phyloP scores from a whole-genome alignment of 495 filamentous ascomycete genomes.

The Talaromyces trachyspermus region DNA sequence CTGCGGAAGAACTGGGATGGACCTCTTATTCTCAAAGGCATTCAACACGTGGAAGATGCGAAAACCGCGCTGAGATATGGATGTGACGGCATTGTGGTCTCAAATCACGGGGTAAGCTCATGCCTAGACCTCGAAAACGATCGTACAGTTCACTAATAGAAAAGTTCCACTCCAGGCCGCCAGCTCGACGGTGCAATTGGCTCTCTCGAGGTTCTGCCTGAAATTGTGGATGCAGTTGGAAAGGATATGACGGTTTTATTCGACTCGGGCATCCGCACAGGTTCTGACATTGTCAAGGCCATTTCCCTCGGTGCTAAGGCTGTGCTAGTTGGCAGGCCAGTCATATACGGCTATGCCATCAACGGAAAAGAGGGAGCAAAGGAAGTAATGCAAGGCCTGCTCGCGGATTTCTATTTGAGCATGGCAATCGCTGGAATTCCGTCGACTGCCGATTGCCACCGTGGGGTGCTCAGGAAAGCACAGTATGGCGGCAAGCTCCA shows the following conservation, averaged over 20 bases:
- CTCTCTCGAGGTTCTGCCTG: constrained; percentile 55
- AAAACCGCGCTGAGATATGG: constrained; percentile 38
- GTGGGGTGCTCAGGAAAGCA: constrained; percentile 41
- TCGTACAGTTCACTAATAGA: neutral
- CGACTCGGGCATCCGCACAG: constrained; percentile 56
- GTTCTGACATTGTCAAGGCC: constrained; percentile 70
- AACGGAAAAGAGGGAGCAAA: constrained; percentile 51
- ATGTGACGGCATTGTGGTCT: constrained; percentile 46
- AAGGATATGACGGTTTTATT: constrained; percentile 53
- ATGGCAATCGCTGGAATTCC: constrained; percentile 52
- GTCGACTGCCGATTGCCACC: constrained; percentile 45
- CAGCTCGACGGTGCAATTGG: constrained; percentile 62
- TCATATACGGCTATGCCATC: constrained; percentile 72
- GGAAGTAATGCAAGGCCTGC: constrained; percentile 46
- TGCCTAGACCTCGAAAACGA: neutral
- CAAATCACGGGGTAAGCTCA: constrained; percentile 46
- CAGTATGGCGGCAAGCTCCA: constrained; percentile 47
- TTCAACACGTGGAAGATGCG: constrained; percentile 45
- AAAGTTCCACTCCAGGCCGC: constrained; percentile 29
- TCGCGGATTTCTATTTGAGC: constrained; percentile 55
- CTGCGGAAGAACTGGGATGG: constrained; percentile 54
- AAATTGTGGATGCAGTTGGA: constrained; percentile 53
- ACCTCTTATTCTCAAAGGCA: constrained; percentile 45
- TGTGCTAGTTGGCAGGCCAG: constrained; percentile 81
- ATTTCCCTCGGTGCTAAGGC: constrained; percentile 80